Conservation (phyloP, 306 rosid genomes). For the Acacia acuminata region DNA sequence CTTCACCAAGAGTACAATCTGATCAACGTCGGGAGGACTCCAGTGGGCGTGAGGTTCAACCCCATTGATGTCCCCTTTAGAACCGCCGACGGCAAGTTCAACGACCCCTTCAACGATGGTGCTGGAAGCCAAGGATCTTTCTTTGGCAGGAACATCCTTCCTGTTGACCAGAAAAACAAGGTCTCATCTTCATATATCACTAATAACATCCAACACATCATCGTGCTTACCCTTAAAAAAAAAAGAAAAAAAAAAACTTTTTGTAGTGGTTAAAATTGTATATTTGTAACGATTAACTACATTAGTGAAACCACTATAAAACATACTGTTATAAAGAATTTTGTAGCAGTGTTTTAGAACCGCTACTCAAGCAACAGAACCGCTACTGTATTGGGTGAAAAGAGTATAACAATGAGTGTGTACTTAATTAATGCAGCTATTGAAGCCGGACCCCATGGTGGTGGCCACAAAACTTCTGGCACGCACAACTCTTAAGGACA, state of each 20-base stretch:
- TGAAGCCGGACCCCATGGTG: slow-evolving; percentile 62
- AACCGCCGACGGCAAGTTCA: slow-evolving; percentile 47
- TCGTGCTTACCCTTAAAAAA: too few species aligned
- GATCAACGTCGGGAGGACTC: slow-evolving; percentile 54
- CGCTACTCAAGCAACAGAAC: too few species aligned
- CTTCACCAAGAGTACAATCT: slow-evolving; percentile 62
- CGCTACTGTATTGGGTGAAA: neutral
- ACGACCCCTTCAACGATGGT: slow-evolving; percentile 59
- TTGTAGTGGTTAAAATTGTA: too few species aligned
- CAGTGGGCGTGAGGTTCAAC: slow-evolving; percentile 48
- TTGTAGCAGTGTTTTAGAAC: too few species aligned
- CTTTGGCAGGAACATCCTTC: slow-evolving; percentile 61
- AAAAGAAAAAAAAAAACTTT: too few species aligned
- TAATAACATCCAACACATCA: too few species aligned
- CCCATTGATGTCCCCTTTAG: slow-evolving; percentile 53
- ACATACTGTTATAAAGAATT: too few species aligned
- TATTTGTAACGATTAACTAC: too few species aligned
- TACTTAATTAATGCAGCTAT: slow-evolving; percentile 32
- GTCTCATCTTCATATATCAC: slow-evolving; percentile 4
- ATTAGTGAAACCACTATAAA: too few species aligned
- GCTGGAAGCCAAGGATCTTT: slow-evolving; percentile 55
- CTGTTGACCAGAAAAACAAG: slow-evolving; percentile 49
- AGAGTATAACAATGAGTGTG: neutral
- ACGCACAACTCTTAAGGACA: slow-evolving; percentile 45
- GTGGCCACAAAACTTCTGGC: slow-evolving; percentile 59